Percentiles rank a stretch among this genome's conserved stretches.
Conservation (phyloP, 495 filamentous ascomycete species). For the Tuber borchii region DNA sequence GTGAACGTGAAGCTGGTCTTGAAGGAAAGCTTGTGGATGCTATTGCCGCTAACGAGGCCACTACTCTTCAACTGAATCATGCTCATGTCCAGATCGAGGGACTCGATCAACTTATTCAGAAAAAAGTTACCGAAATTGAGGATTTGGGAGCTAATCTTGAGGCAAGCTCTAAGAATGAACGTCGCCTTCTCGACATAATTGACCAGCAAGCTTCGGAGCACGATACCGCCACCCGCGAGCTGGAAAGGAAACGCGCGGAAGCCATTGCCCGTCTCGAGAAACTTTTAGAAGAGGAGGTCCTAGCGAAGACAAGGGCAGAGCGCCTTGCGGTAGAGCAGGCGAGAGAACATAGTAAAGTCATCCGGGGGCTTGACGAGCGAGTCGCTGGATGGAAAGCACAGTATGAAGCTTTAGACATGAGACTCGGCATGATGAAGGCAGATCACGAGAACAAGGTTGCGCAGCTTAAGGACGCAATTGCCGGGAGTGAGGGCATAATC, state of each 20-base stretch:
- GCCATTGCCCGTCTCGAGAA: conserved; percentile 19
- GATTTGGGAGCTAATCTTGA: conserved; percentile 17
- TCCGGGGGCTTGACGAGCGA: conserved; percentile 20
- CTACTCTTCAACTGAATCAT: conserved; percentile 5
- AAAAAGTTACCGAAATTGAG: conserved; percentile 21
- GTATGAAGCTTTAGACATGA: conserved; percentile 13
- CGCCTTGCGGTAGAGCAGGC: conserved; percentile 15
- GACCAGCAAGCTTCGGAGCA: conserved; percentile 19
- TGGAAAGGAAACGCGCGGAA: conserved; percentile 12
- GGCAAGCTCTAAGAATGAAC: conserved; percentile 8
- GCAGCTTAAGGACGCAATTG: conserved; percentile 13
- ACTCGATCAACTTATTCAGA: conserved; percentile 14
- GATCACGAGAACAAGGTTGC: conserved; percentile 24
- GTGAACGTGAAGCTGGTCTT: conserved; percentile 19
- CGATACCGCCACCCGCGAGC: conserved; percentile 7
- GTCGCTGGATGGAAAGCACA: conserved; percentile 13
- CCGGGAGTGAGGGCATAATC: conserved; percentile 17
- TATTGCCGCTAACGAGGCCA: conserved; percentile 10
- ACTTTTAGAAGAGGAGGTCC: conserved; percentile 4
- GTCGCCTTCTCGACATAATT: conserved; percentile 11
- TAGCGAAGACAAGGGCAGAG: conserved; percentile 21
- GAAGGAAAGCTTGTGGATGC: conserved; percentile 10
- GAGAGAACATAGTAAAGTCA: conserved; percentile 5
- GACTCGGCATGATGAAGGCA: conserved; percentile 10
- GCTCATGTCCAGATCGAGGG: conserved; percentile 18